Conservation (phyloP, 2,329 filamentous ascomycete genomes). For the Diplodia intermedia region DNA sequence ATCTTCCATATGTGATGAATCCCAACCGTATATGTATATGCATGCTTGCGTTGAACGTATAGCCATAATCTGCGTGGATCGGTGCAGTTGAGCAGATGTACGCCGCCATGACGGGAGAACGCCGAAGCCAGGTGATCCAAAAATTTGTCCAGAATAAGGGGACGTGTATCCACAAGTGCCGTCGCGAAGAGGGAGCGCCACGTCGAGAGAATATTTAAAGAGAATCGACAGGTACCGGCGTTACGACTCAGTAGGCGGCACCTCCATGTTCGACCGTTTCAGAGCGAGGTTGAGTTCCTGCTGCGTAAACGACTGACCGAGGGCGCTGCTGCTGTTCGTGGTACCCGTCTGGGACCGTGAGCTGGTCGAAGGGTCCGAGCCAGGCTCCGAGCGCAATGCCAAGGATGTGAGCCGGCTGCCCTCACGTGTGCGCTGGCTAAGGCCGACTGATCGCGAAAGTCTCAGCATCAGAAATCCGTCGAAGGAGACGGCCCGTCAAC, state of each 20-base stretch:
- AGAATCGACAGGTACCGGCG: not conserved
- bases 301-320: conserved; percentile 51
- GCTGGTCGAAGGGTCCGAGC: conserved; percentile 10
- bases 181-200: not conserved
- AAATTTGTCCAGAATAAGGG: conserved; percentile 1
- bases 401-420: conserved; percentile 3
- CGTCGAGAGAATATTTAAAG: not conserved
- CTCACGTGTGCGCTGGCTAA: conserved; percentile 22
- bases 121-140: conserved; percentile 11
- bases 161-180: conserved; percentile 1
- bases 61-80: conserved; percentile 12
- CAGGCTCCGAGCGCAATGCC: not conserved
- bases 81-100: conserved; percentile 18
- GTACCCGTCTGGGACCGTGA: conserved; percentile 35
- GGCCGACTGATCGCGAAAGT: conserved; percentile 12
- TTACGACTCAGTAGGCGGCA: conserved; percentile 34
- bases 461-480: conserved; percentile 23
- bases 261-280: conserved; percentile 49
- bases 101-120: conserved; percentile 2
- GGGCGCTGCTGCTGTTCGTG: conserved; percentile 40
- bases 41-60: conserved; percentile 26
- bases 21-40: conserved; percentile 23
- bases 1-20: conserved; percentile 13
- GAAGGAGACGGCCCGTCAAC: conserved; percentile 35
- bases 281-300: conserved; percentile 55